Evolutionary conservation across 108 stramenopile species (phyloP).

Genomic region (Skeletonema tropicum): DNA sequence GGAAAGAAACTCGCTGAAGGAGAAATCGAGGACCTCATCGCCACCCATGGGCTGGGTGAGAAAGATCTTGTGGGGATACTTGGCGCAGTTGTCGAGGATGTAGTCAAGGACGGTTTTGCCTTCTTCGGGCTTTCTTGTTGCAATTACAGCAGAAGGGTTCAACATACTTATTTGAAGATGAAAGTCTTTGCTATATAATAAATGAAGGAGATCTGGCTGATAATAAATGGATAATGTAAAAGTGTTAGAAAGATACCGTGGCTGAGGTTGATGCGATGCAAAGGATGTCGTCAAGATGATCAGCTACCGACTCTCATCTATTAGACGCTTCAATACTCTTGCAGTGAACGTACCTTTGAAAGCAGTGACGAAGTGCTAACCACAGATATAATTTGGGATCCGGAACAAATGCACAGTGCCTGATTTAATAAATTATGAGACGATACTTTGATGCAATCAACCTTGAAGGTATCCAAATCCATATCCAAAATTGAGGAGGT

Average conservation of each 20-base stretch:
- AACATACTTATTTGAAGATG: background rate
- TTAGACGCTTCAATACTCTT: background rate
- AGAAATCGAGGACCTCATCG: slow-evolving; percentile 57
- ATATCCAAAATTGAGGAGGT: no score
- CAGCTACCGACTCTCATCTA: background rate
- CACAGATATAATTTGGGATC: no score
- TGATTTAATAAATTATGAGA: no score
- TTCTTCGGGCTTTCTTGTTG: slow-evolving; percentile 7
- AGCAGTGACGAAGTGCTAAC: no score
- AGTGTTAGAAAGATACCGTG: background rate
- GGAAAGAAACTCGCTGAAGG: slow-evolving; percentile 47
- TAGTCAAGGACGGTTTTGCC: slow-evolving; percentile 67
- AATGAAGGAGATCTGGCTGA: background rate
- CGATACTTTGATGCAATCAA: no score
- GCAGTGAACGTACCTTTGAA: no score
- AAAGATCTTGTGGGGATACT: slow-evolving; percentile 55
- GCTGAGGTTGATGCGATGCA: background rate
- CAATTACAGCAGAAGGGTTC: background rate
- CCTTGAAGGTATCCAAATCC: no score
- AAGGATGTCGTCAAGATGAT: background rate
- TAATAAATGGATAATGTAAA: background rate
- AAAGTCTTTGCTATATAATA: background rate
- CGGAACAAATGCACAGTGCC: no score
- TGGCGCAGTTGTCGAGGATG: slow-evolving; percentile 66
- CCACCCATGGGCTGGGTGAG: slow-evolving; percentile 78